Percentiles rank a stretch among this genome's conserved stretches.
These are phyloP conservation scores for Epichloe amarillans DNA, from an alignment of 2,329 filamentous ascomycete species.

Conservation along the genomic window DNA sequence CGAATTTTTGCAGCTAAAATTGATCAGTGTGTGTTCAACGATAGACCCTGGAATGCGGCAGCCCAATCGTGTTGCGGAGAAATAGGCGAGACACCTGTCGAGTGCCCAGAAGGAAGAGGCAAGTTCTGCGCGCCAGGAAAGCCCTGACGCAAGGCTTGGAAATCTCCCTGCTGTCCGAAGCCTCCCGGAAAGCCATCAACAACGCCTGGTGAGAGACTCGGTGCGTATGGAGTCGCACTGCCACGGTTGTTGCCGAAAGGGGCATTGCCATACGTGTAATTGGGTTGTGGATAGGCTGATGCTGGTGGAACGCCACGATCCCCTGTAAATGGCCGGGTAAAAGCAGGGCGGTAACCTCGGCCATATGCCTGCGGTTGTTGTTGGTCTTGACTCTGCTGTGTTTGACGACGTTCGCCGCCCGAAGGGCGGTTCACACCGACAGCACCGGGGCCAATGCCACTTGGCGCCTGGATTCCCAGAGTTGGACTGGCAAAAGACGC, in stretches of 20 bases:
- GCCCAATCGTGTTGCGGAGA: constrained; percentile 45
- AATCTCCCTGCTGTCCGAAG: constrained; percentile 27
- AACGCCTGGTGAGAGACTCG: constrained; percentile 15
- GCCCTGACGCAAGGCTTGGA: constrained; percentile 32
- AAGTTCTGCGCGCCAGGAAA: constrained; percentile 29
- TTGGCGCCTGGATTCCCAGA: constrained; percentile 56
- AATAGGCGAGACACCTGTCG: constrained; percentile 28
- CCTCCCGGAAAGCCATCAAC: constrained; percentile 18
- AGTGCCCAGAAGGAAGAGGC: constrained; percentile 21
- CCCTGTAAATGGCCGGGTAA: constrained; percentile 25
- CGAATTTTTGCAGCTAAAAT: neutral
- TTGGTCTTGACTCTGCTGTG: constrained; percentile 25
- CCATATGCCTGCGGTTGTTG: constrained; percentile 22
- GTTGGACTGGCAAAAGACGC: constrained; percentile 80
- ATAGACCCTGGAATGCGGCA: constrained; percentile 54
- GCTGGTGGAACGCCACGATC: constrained; percentile 28
- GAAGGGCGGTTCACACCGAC: constrained; percentile 42
- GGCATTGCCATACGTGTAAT: constrained; percentile 22
- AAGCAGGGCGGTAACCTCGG: constrained; percentile 30
- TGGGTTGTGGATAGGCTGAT: constrained; percentile 21
- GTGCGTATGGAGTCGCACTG: constrained; percentile 15
- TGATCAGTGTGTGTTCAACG: constrained; percentile 49
- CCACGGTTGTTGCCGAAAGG: constrained; percentile 21
- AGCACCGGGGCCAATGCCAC: constrained; percentile 51
- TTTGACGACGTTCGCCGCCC: constrained; percentile 33